phyloP scores from a whole-genome alignment of 192 early-diverging fungal species.

The Coemansia sp. region DNA sequence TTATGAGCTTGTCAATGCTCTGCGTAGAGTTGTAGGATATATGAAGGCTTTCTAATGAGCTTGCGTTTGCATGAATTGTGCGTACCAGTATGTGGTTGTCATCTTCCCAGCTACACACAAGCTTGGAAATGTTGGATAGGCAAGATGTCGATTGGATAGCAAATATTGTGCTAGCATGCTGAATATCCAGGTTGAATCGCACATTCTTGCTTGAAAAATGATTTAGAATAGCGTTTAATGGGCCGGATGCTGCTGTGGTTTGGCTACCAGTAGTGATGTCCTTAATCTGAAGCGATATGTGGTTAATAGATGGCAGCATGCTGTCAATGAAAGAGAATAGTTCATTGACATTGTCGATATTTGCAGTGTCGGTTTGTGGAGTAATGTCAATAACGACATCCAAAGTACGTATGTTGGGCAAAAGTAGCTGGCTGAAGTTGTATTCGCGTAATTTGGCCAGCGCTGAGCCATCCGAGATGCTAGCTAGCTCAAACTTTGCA shows the following conservation, averaged over 20 bases:
- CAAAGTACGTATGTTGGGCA: neutral
- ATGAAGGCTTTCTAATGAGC: neutral
- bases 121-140: conserved; percentile 1
- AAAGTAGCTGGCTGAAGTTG: neutral
- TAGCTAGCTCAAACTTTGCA: neutral
- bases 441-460: neutral
- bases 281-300: neutral
- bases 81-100: neutral
- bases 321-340: too few species aligned
- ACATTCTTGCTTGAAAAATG: neutral
- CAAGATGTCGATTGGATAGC: neutral
- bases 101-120: conserved; percentile 1
- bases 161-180: neutral
- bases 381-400: neutral
- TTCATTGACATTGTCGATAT: neutral
- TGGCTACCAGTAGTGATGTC: neutral
- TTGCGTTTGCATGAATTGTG: neutral
- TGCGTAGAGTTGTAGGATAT: neutral
- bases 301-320: neutral
- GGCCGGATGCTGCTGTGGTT: neutral
- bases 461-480: neutral
- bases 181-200: conserved; percentile 2
- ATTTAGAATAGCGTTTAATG: neutral
- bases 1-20: conserved; percentile 1
- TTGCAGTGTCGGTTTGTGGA: neutral